A percentile compares a stretch with the other conserved stretches of the same genome.
phyloP scores from a whole-genome alignment of 2,329 filamentous ascomycete genomes.

The Stemphylium lycopersici region DNA sequence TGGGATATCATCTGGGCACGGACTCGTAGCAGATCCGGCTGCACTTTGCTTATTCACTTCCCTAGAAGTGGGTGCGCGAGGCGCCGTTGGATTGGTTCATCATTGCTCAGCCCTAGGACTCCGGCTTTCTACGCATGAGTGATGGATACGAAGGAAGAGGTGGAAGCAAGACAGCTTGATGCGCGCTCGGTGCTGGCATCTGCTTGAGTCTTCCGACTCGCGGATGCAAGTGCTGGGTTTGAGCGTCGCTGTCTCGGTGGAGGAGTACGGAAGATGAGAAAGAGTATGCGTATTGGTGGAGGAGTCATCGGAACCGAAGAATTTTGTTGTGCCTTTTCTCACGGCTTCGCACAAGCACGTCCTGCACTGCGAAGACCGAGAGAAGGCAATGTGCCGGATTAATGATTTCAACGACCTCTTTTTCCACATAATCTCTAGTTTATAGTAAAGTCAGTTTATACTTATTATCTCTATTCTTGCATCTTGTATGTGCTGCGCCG shows the following conservation, averaged over 20 bases:
- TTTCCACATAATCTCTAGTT: background rate
- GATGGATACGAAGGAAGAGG: conserved; percentile 22
- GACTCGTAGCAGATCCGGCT: conserved; percentile 48
- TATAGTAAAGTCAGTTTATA: too few relatives aligned
- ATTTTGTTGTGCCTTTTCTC: background rate
- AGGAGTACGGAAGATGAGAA: conserved; percentile 7
- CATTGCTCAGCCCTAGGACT: conserved; percentile 49
- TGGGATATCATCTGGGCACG: conserved; percentile 45
- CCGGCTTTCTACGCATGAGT: conserved; percentile 32
- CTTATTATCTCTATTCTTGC: too few relatives aligned
- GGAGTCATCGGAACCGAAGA: conserved; percentile 30
- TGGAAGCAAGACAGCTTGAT: conserved; percentile 41
- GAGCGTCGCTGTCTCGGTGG: conserved; percentile 47
- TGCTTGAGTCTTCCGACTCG: conserved; percentile 38
- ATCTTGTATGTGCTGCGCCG: too few relatives aligned
- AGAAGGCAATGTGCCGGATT: background rate
- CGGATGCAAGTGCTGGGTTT: conserved; percentile 24
- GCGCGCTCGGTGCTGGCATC: conserved; percentile 32
- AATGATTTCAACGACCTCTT: background rate
- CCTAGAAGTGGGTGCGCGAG: conserved; percentile 11
- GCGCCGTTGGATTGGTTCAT: conserved; percentile 42
- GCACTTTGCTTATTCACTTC: conserved; percentile 19
- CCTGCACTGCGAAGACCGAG: background rate
- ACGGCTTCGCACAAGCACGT: background rate
- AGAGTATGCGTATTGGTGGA: conserved; percentile 39